These are phyloP conservation scores for Debaryomycetaceae sp. DNA, from an alignment of 1,139 yeast species.

Conservation along the genomic window DNA sequence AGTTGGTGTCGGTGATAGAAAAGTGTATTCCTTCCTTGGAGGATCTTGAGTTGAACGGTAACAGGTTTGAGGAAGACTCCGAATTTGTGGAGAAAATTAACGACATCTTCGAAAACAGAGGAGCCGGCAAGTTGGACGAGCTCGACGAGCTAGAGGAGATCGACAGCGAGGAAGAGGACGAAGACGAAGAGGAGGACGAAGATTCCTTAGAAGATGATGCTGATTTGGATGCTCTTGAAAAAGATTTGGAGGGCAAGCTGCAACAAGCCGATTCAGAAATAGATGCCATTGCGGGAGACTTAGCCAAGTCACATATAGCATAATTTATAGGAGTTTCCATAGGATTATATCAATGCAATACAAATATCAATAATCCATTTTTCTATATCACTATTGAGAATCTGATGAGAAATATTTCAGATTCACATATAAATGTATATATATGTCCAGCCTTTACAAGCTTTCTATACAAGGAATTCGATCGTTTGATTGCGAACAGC, in stretches of 20 bases:
- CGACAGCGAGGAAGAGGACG: slow-evolving; percentile 82
- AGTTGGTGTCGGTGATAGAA: slow-evolving; percentile 51
- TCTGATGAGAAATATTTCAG: background rate
- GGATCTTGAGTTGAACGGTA: slow-evolving; percentile 83
- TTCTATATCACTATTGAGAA: background rate
- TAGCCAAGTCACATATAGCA: slow-evolving; percentile 50
- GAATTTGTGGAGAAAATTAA: slow-evolving; percentile 31
- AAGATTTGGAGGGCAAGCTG: slow-evolving; percentile 43
- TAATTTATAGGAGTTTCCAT: slow-evolving; percentile 7
- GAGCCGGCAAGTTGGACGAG: slow-evolving; percentile 81
- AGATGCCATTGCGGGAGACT: slow-evolving; percentile 57
- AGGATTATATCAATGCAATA: background rate
- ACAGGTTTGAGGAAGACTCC: slow-evolving; percentile 59
- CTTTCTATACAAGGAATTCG: slow-evolving; percentile 88
- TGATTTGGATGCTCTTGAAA: slow-evolving; percentile 57
- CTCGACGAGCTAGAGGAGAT: slow-evolving; percentile 91
- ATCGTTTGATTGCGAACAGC: slow-evolving; percentile 77
- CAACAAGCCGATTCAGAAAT: slow-evolving; percentile 41
- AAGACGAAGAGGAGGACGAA: slow-evolving; percentile 57
- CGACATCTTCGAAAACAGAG: slow-evolving; percentile 67
- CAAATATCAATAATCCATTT: background rate
- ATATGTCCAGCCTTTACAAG: slow-evolving; percentile 68
- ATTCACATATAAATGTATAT: background rate
- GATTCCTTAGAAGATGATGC: slow-evolving; percentile 49
- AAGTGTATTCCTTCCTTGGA: slow-evolving; percentile 59